Evolutionary conservation across 148 eudicot species (phyloP).

Genomic region (Bassia scoparia): DNA sequence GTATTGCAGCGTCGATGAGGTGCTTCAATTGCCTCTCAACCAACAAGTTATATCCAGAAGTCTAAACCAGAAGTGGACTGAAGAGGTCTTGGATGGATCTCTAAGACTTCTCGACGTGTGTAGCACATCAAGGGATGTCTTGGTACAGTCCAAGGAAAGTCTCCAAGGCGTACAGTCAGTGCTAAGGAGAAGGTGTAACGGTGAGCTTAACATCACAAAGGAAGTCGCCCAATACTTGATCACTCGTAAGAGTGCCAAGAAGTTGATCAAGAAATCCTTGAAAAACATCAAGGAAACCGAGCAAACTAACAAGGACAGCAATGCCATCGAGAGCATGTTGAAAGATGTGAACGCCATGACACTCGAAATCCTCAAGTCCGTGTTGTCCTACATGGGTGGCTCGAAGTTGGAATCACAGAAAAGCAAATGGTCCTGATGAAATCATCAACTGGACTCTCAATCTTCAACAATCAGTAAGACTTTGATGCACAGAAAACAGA

Average conservation of each 20-base stretch:
- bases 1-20: constrained; percentile 26
- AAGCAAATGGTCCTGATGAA: constrained; percentile 7
- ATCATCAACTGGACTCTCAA: too few species aligned
- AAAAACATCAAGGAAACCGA: constrained; percentile 18
- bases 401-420: constrained; percentile 1
- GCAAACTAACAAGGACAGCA: not conserved
- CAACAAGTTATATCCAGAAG: constrained; percentile 20
- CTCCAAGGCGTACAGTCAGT: constrained; percentile 27
- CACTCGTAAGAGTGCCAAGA: constrained; percentile 23
- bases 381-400: constrained; percentile 20
- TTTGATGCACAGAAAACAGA: too few species aligned
- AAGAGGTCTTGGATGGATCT: constrained; percentile 29
- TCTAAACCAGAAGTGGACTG: constrained; percentile 9
- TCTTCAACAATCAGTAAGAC: too few species aligned
- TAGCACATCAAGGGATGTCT: constrained; percentile 22
- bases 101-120: constrained; percentile 34
- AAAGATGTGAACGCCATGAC: constrained; percentile 23
- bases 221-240: constrained; percentile 16
- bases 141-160: constrained; percentile 23
- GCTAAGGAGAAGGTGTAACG: constrained; percentile 28
- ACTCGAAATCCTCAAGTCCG: constrained; percentile 6
- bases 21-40: constrained; percentile 25
- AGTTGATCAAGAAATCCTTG: constrained; percentile 22
- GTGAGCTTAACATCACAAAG: constrained; percentile 10
- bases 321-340: not conserved